phyloP scores from a whole-genome alignment of 2,329 filamentous ascomycete species.

The Cryphonectria japonica region DNA sequence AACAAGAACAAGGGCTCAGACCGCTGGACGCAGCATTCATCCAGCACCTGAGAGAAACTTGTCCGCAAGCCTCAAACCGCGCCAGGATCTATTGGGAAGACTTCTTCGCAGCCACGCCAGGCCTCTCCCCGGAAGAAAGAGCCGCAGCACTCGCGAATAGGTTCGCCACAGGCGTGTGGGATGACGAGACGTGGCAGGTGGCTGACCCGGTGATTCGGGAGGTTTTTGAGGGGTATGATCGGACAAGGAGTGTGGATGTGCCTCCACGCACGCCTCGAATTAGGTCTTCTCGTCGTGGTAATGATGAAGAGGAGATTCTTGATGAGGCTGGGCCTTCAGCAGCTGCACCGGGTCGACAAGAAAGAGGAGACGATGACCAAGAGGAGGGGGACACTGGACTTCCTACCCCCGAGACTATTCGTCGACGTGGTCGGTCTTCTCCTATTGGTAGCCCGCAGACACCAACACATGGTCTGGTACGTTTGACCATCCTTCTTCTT shows the following conservation, averaged over 20 bases:
- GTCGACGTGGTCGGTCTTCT: background rate
- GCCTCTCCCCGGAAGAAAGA: background rate
- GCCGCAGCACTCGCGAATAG: constrained; percentile 9
- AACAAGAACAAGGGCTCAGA: background rate
- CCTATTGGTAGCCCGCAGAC: background rate
- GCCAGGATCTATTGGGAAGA: constrained; percentile 6
- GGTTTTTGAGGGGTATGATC: constrained; percentile 26
- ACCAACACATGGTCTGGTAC: background rate
- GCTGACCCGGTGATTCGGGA: constrained; percentile 19
- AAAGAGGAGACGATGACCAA: background rate
- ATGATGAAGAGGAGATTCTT: background rate
- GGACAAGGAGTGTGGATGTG: background rate
- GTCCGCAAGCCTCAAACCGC: background rate
- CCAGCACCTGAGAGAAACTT: background rate
- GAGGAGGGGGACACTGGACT: background rate
- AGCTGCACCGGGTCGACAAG: background rate
- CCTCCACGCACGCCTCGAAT: background rate
- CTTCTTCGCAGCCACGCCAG: background rate
- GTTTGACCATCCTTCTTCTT: background rate
- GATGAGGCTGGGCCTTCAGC: background rate
- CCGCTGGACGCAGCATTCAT: constrained; percentile 20
- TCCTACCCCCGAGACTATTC: background rate
- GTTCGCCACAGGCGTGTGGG: constrained; percentile 6
- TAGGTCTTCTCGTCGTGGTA: background rate
- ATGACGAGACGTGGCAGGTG: background rate